Evolutionary conservation across 2,329 filamentous ascomycete species (phyloP).

Genomic region (Fusarium fracticaudum): DNA sequence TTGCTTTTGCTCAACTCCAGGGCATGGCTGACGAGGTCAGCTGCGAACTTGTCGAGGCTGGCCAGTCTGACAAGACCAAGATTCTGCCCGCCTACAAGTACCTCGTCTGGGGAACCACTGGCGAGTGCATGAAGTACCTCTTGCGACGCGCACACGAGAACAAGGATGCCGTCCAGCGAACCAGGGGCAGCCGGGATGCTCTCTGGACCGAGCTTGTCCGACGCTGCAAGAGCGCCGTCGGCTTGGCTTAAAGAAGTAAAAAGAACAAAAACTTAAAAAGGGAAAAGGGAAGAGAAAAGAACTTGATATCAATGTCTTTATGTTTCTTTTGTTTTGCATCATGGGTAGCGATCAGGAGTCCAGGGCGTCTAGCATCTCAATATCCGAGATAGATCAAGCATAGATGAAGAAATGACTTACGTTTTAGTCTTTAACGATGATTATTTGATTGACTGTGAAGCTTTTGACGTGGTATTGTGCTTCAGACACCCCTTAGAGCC

Average conservation of each 20-base stretch:
- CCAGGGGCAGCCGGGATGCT: slow-evolving; percentile 68
- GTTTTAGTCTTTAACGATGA: slow-evolving; percentile 24
- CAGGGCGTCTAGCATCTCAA: slow-evolving; percentile 39
- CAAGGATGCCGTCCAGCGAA: slow-evolving; percentile 73
- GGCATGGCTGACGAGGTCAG: slow-evolving; percentile 97
- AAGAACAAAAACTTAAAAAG: background rate
- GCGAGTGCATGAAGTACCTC: slow-evolving; percentile 89
- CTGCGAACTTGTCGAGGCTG: slow-evolving; percentile 63
- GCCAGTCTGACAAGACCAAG: slow-evolving; percentile 42
- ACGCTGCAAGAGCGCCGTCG: slow-evolving; percentile 58
- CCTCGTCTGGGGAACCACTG: slow-evolving; percentile 74
- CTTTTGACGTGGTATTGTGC: background rate
- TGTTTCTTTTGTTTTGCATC: slow-evolving; percentile 41
- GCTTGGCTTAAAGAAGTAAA: slow-evolving; percentile 43
- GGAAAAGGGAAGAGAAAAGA: slow-evolving; percentile 22
- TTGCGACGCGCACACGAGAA: slow-evolving; percentile 73
- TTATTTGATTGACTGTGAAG: slow-evolving; percentile 3
- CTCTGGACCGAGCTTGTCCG: slow-evolving; percentile 70
- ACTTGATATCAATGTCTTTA: slow-evolving; percentile 35
- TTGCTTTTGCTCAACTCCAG: slow-evolving; percentile 75
- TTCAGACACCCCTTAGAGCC: slow-evolving; percentile 62
- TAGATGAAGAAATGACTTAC: slow-evolving; percentile 45
- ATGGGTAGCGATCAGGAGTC: slow-evolving; percentile 45
- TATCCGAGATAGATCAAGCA: slow-evolving; percentile 39
- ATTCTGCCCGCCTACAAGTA: slow-evolving; percentile 74